These are phyloP conservation scores for Mycena maculata DNA, from an alignment of 768 basidiomycete genomes.

Conservation along the genomic window DNA sequence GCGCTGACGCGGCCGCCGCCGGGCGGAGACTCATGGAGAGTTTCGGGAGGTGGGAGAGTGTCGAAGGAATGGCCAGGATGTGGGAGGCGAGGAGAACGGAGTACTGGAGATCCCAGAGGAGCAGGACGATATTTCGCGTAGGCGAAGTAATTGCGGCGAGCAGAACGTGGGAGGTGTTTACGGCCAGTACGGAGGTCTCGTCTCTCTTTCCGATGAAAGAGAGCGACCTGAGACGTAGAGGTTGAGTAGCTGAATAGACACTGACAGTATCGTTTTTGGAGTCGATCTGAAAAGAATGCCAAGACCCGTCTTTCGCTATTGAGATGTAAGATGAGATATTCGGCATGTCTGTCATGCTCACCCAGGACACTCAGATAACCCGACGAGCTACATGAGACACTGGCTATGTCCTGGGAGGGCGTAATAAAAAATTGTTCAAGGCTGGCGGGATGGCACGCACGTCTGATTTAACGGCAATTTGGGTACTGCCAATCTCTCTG, in stretches of 20 bases:
- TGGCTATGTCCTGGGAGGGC: constrained; percentile 48
- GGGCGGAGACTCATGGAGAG: constrained; percentile 46
- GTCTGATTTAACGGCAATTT: constrained; percentile 46
- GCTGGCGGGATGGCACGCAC: constrained; percentile 36
- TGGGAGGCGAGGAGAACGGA: constrained; percentile 71
- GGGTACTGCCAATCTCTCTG: constrained; percentile 42
- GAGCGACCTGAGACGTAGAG: constrained; percentile 44
- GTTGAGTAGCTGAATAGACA: constrained; percentile 38
- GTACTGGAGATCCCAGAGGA: constrained; percentile 79
- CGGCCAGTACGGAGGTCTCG: constrained; percentile 55
- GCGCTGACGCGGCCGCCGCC: constrained; percentile 51
- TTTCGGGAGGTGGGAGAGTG: constrained; percentile 46
- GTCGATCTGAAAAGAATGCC: constrained; percentile 48
- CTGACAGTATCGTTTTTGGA: constrained; percentile 38
- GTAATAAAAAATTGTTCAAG: constrained; percentile 19
- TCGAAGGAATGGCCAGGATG: constrained; percentile 60
- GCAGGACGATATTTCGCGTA: constrained; percentile 60
- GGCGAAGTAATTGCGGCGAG: constrained; percentile 58
- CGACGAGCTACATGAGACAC: constrained; percentile 57
- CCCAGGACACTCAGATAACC: constrained; percentile 65
- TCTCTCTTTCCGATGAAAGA: constrained; percentile 27
- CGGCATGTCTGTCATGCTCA: constrained; percentile 43
- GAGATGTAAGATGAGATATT: not conserved
- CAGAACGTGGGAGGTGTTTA: constrained; percentile 69
- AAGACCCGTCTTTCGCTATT: constrained; percentile 27